Conservation (phyloP, 163 green algal species). For the Picocystis sp. region DNA sequence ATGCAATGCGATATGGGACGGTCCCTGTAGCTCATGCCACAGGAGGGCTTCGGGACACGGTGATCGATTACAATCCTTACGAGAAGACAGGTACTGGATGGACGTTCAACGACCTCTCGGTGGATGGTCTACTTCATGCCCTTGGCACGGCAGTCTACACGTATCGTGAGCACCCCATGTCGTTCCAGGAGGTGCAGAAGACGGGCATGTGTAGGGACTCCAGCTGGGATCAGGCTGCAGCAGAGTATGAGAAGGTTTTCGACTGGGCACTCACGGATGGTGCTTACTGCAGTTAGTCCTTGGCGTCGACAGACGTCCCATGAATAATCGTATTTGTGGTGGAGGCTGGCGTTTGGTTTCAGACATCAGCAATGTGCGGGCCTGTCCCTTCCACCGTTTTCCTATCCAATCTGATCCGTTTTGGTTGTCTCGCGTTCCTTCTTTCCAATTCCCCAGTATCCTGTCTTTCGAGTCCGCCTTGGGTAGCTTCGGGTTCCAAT, state of each 20-base stretch:
- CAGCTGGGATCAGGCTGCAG: constrained; percentile 67
- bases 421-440: too few species aligned
- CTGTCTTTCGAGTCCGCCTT: too few species aligned
- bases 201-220: constrained; percentile 57
- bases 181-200: constrained; percentile 43
- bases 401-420: too few species aligned
- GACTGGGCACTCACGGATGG: too few species aligned
- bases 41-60: constrained; percentile 78
- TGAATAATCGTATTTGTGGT: too few species aligned
- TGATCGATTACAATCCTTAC: constrained; percentile 53
- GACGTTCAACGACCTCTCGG: constrained; percentile 65
- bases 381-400: too few species aligned
- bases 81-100: constrained; percentile 57
- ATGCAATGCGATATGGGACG: constrained; percentile 74
- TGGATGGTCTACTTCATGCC: constrained; percentile 34
- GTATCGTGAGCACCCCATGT: constrained; percentile 49
- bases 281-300: too few species aligned
- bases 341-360: too few species aligned
- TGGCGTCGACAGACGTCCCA: too few species aligned
- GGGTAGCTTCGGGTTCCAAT: too few species aligned
- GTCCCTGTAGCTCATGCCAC: constrained; percentile 64
- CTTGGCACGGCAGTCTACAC: constrained; percentile 59
- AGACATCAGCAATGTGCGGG: too few species aligned
- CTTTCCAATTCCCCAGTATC: too few species aligned
- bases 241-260: constrained; percentile 71